Evolutionary conservation across 768 basidiomycete genomes (phyloP), one percentile per base, ranked within the genome.

Genomic region (Tulasnella calospora): DNA sequence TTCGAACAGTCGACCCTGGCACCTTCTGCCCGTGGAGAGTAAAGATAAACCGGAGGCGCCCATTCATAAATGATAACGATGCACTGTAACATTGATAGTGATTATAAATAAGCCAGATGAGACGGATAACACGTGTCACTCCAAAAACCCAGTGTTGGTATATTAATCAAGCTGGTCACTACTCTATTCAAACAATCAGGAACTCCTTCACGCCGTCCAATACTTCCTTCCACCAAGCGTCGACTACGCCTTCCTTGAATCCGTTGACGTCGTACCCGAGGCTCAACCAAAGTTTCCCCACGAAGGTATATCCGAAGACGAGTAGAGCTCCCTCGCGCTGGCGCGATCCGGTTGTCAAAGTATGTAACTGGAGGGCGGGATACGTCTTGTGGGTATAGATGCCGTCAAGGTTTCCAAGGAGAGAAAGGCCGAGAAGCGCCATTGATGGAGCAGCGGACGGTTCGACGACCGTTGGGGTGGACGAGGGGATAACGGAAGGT

Each of bases 401-500:
- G 3, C 89, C 91, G 82, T 95, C 93, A 75, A 95, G 85, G 82
- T 94, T 95, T 1, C 94, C 94, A n/a, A 95, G 86, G 79, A 96
- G 87, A 7, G 94, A 95, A 69, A 94, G 84, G 0, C 94, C 94
- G 78, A 94, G 88, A 71, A 95, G 86, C 13, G 92, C 92, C 0
- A 84, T 83, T 0, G 89, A 90, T 33, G 92, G 90, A 0, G 86
- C 84, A 27, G n/a, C 3, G 57, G 57, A 61, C 12, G 23, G 3
- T 74, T 85, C 87, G 79, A 79, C 77, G 78, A 41, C 7, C 76
- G 67, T 51, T 77, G 81, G 82, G 55, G 79, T 44, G 44, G 72
- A 40, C 35, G 33, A 36, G 33, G 7, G 76, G n/a, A 9, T 21
- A n/a, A 57, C 23, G 30, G n/a, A 33, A 8, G 55, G 57, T 9